Base-by-base conservation (phyloP, 305 asterid species). In the Fraxinus nigra region DNA sequence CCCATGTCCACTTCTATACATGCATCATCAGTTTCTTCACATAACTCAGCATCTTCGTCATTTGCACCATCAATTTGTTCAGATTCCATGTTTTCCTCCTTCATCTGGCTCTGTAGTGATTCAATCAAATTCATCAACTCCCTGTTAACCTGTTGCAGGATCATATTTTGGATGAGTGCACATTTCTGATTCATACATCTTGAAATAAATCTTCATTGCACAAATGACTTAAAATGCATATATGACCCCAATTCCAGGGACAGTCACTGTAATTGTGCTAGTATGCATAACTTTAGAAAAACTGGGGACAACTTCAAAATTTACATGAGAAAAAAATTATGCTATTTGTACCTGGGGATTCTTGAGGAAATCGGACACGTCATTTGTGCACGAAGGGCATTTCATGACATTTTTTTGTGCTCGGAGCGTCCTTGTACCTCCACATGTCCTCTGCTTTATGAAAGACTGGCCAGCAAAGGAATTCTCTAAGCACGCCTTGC, bases 401-500 rank as follows among this genome's bases (percentile, higher is more conserved):
- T 89, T 91, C 98, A 96, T 93, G 18, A 94, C 73, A 81, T 90
- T 94, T 87, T 94, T 96, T 87, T 93, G 95, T 1, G 95, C 82
- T 14, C 99, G 87, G 74, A 94, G 89, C 2, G 93, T 87, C 86
- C 98, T 87, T 37, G 90, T 88, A 72, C 97, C 98, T 78, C 91
- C 97, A 83, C 89, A 79, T 20, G 86, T 87, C 89, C 98, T 90
- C 87, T 92, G 90, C 77, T 89, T 92, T 9, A 91, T 77, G 56
- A 86, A 84, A 72, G 97, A 85, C 79, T 91, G 95, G 14, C 98
- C 98, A 46, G 91, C 92, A 91, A 95, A 93, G 72, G 87, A 89
- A 85, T 95, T 94, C 83, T 91, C 93, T 87, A 95, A 80, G 87
- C 98, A 95, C 20, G 87, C 92, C 91, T 92, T 92, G 88, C 98